Conservation (phyloP, 1,284 basidiomycete genomes). For the Calocybe gambosa region DNA sequence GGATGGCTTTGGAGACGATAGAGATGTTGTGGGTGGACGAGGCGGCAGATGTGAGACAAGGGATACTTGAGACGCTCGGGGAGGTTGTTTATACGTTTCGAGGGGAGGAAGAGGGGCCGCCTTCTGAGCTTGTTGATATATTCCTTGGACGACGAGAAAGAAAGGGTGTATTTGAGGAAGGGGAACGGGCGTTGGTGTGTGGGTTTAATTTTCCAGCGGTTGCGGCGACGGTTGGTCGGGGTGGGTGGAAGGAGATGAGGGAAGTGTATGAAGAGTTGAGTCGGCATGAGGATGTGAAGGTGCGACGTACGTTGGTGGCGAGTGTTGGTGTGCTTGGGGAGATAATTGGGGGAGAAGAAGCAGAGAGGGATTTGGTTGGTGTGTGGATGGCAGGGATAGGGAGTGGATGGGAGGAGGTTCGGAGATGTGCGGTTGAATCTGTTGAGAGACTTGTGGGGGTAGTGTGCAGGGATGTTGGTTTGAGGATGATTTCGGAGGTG, state of each 20-base stretch:
- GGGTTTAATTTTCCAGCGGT: conserved; percentile 97
- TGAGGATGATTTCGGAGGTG: conserved; percentile 48
- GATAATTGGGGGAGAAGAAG: conserved; percentile 71
- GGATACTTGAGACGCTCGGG: conserved; percentile 85
- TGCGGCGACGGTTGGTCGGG: conserved; percentile 73
- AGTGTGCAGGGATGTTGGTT: conserved; percentile 46
- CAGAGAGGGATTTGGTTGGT: conserved; percentile 66
- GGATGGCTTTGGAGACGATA: conserved; percentile 61
- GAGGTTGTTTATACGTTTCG: conserved; percentile 88
- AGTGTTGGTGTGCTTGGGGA: conserved; percentile 87
- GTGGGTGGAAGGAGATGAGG: conserved; percentile 75
- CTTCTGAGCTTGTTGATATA: conserved; percentile 72
- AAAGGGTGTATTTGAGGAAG: conserved; percentile 34
- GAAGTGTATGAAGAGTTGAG: conserved; percentile 65
- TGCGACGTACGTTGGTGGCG: conserved; percentile 77
- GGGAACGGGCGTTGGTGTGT: conserved; percentile 79
- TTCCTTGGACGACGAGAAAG: conserved; percentile 62
- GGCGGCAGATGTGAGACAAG: conserved; percentile 68
- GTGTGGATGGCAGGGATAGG: conserved; percentile 65
- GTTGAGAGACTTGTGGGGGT: conserved; percentile 54
- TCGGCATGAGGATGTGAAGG: conserved; percentile 51
- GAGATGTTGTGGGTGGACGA: conserved; percentile 63
- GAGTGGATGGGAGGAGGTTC: conserved; percentile 62
- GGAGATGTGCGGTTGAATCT: conserved; percentile 63
- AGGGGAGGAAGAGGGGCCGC: conserved; percentile 64